These are phyloP conservation scores for Clarireedia monteithiana DNA, from an alignment of 2,329 filamentous ascomycete genomes.

Conservation along the genomic window DNA sequence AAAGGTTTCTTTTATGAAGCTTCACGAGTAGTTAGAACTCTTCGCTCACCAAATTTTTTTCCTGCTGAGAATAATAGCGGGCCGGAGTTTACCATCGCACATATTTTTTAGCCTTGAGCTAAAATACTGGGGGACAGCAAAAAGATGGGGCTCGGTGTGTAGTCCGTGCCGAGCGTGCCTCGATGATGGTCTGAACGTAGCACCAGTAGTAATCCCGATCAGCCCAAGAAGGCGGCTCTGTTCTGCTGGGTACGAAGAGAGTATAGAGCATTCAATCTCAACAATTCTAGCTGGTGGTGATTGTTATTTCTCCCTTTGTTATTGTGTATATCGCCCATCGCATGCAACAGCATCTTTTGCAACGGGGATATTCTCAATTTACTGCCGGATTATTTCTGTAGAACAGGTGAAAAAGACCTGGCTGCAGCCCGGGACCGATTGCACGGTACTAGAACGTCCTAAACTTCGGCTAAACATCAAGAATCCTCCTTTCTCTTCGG, in stretches of 20 bases:
- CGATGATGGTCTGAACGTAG: background rate
- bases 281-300: too few relatives aligned
- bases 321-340: too few relatives aligned
- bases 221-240: too few relatives aligned
- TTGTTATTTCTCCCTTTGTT: too few relatives aligned
- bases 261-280: too few relatives aligned
- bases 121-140: background rate
- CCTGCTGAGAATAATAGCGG: background rate
- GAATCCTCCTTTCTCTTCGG: slow-evolving; percentile 8
- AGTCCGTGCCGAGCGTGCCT: slow-evolving; percentile 4
- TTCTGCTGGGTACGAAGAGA: too few relatives aligned
- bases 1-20: background rate
- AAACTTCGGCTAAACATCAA: slow-evolving; percentile 10
- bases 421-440: too few relatives aligned
- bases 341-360: too few relatives aligned
- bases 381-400: too few relatives aligned
- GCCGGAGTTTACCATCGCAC: background rate
- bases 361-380: too few relatives aligned
- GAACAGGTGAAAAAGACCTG: too few relatives aligned
- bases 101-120: slow-evolving; percentile 8
- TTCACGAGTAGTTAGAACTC: background rate
- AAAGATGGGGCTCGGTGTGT: background rate
- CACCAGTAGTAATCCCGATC: too few relatives aligned
- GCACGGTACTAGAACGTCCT: background rate
- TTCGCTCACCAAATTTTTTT: background rate